A percentile compares a stretch with the other conserved stretches of the same genome.
Conservation (phyloP, 164 flowering plant species). For the Aristolochia contorta region DNA sequence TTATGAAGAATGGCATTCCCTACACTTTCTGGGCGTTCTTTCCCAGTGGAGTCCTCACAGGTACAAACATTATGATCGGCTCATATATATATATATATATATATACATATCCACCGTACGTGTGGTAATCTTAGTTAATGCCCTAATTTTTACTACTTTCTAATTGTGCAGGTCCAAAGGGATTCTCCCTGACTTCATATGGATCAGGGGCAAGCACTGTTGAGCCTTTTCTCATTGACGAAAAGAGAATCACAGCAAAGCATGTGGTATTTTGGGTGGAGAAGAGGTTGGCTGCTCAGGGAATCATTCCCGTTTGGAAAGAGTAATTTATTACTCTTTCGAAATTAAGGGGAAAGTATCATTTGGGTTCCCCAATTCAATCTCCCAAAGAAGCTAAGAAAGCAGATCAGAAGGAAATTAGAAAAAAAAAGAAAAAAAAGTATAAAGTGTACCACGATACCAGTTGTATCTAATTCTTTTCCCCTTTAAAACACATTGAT, state of each 20-base stretch:
- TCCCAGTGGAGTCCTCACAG: constrained; percentile 61
- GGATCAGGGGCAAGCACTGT: constrained; percentile 68
- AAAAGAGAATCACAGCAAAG: constrained; percentile 63
- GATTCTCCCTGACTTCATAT: constrained; percentile 71
- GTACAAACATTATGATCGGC: constrained; percentile 27
- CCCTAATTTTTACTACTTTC: not conserved
- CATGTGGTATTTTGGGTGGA: constrained; percentile 87
- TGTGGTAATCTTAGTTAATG: no score
- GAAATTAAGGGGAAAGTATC: no score
- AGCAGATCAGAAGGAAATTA: not conserved
- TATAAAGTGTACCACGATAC: not conserved
- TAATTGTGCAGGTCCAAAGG: constrained; percentile 56
- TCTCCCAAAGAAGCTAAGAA: not conserved
- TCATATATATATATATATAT: no score
- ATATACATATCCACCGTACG: no score
- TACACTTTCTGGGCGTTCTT: constrained; percentile 84
- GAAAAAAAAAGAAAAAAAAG: no score
- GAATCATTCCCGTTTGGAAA: constrained; percentile 76
- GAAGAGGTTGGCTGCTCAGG: constrained; percentile 88
- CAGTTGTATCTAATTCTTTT: not conserved
- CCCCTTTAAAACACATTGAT: not conserved
- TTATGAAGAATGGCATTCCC: constrained; percentile 42
- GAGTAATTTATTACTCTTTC: constrained; percentile 20
- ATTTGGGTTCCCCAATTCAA: not conserved
- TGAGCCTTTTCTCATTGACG: constrained; percentile 84